Conservation (phyloP, 2,329 filamentous ascomycete genomes). For the Arthrobotrys sphaeroides region DNA sequence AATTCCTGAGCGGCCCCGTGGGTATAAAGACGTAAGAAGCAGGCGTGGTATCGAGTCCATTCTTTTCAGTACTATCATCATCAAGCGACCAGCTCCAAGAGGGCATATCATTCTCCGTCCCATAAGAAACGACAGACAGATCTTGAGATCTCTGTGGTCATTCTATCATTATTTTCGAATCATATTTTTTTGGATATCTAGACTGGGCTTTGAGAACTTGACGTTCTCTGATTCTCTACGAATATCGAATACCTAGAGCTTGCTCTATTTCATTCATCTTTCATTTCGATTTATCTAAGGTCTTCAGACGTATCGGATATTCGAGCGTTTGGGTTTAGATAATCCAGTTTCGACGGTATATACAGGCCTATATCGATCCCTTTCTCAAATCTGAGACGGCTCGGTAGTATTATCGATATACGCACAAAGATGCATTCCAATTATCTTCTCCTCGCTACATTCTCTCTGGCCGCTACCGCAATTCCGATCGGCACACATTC, state of each 20-base stretch:
- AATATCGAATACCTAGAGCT: too few relatives aligned
- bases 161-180: neutral
- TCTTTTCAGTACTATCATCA: conserved; percentile 7
- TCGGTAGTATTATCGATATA: neutral
- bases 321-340: neutral
- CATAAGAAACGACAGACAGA: conserved; percentile 4
- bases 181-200: neutral
- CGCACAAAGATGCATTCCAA: conserved; percentile 34
- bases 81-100: conserved; percentile 25
- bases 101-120: neutral
- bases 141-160: conserved; percentile 35
- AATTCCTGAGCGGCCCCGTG: neutral
- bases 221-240: conserved; percentile 7
- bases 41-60: neutral
- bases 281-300: neutral
- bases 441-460: conserved; percentile 6
- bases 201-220: neutral
- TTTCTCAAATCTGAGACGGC: neutral
- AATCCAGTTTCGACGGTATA: neutral
- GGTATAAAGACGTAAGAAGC: neutral
- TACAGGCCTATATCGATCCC: too few relatives aligned
- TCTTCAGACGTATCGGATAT: neutral
- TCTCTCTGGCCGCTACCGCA: conserved; percentile 13
- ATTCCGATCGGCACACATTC: conserved; percentile 6
- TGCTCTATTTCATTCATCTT: neutral